Base-by-base conservation (phyloP, 2,329 filamentous ascomycete species). In the Conoideocrella luteorostrata region DNA sequence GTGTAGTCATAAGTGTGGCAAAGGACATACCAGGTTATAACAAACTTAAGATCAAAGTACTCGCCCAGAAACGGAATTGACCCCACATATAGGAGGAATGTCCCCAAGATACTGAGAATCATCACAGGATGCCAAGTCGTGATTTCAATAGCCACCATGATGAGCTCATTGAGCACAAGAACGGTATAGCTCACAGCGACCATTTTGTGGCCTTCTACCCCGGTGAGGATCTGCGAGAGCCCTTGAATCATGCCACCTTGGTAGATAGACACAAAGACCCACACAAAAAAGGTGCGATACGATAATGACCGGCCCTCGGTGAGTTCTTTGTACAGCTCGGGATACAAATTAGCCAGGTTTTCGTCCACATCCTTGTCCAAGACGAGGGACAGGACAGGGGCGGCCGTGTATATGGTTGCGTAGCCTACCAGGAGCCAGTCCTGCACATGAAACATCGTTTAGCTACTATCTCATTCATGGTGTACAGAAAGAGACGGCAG, bases 391-490 rank as follows among this genome's bases (percentile, higher is more conserved):
- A 98, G 85, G 26, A 98, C 93, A 0, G 93, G 93, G 13, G 80
- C 77, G 62, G 94, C 95, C 13, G 93, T 98, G 68, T 98, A 98
- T 5, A 96, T 75, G 0, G 93, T 98, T 1, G 90, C 89, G 60
- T 98, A 98, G 38, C 93, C 93, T 11, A 98, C 93, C 51, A 98
- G 79, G 12, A 98, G 78, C 90, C 91, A 98, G 61, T 97, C 88
- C 69, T 84, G 52, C 3, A 11, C 21, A 9, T 13, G 28, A 5
- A 18, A n/a, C 13, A 37, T 39, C 1, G 1, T 51, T 64, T 33
- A 66, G 48, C 35, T 26, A 44, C 18, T 34, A 6, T n/a, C 4
- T n/a, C n/a, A 20, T 33, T 23, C 26, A 22, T 7, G 9, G 18
- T 7, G 7, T 17, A 15, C 15, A 22, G 11, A 46, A 22, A 12